These are phyloP conservation scores for Serendipita vermifera DNA, from an alignment of 768 basidiomycete species.

Conservation along the genomic window DNA sequence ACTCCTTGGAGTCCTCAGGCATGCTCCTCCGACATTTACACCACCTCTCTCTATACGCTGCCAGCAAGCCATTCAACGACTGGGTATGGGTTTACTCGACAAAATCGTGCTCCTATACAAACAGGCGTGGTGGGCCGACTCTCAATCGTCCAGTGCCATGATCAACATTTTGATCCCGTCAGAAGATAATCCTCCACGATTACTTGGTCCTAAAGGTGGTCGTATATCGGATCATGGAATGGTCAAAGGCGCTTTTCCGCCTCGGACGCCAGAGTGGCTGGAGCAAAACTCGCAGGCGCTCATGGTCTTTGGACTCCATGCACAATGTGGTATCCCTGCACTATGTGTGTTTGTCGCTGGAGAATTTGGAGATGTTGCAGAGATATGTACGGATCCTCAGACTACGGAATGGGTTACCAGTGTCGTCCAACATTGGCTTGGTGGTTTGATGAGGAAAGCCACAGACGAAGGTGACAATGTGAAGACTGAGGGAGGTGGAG, in stretches of 20 bases:
- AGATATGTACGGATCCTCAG: neutral
- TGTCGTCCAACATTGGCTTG: neutral
- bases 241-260: neutral
- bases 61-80: slow-evolving; percentile 13
- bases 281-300: neutral
- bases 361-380: neutral
- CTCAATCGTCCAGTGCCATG: neutral
- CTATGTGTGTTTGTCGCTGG: neutral
- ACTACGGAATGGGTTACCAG: neutral
- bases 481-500: too few relatives aligned
- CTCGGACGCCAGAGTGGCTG: neutral
- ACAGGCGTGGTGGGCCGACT: slow-evolving; percentile 18
- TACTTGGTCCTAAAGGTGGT: neutral
- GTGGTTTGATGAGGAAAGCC: slow-evolving; percentile 9
- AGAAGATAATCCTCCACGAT: neutral
- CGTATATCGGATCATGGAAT: neutral
- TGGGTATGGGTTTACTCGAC: slow-evolving; percentile 19
- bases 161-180: neutral
- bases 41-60: slow-evolving; percentile 18
- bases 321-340: neutral
- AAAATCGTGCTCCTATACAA: slow-evolving; percentile 21
- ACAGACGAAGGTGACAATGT: too few relatives aligned
- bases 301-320: slow-evolving; percentile 1
- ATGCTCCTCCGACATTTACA: slow-evolving; percentile 13
- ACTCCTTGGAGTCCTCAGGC: slow-evolving; percentile 20